Percentiles rank a stretch among this genome's conserved stretches.
Conservation (phyloP, 768 basidiomycete species). For the Suillus sp. region DNA sequence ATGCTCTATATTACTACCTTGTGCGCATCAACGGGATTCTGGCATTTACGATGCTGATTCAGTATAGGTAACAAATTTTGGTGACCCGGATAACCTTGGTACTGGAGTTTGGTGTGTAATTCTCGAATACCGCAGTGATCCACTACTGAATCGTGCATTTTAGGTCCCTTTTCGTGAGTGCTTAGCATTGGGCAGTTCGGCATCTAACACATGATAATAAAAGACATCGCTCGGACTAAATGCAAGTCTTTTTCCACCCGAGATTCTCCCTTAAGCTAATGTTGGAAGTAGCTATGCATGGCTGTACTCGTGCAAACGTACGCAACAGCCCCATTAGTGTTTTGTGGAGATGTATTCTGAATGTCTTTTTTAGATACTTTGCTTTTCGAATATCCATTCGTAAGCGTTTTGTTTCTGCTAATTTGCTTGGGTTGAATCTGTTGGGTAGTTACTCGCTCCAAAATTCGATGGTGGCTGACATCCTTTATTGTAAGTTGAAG, state of each 20-base stretch:
- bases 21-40: constrained; percentile 26
- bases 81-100: constrained; percentile 36
- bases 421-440: neutral
- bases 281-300: constrained; percentile 36
- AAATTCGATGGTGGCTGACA: constrained; percentile 40
- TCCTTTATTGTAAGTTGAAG: constrained; percentile 28
- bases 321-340: constrained; percentile 13
- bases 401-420: constrained; percentile 5
- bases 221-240: constrained; percentile 16
- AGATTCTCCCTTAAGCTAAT: neutral
- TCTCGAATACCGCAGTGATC: neutral
- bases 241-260: constrained; percentile 8
- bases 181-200: neutral
- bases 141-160: constrained; percentile 1
- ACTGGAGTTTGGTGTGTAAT: constrained; percentile 39
- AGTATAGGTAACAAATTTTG: constrained; percentile 41
- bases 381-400: constrained; percentile 13
- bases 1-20: constrained; percentile 43
- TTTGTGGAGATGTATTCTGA: neutral
- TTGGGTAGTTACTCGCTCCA: constrained; percentile 35
- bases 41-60: neutral
- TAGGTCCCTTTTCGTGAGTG: constrained; percentile 19
- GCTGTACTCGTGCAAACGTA: constrained; percentile 47
- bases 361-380: constrained; percentile 10
- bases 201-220: neutral